Conservation (phyloP, 208 protist species). For the Crithidia fasciculata region DNA sequence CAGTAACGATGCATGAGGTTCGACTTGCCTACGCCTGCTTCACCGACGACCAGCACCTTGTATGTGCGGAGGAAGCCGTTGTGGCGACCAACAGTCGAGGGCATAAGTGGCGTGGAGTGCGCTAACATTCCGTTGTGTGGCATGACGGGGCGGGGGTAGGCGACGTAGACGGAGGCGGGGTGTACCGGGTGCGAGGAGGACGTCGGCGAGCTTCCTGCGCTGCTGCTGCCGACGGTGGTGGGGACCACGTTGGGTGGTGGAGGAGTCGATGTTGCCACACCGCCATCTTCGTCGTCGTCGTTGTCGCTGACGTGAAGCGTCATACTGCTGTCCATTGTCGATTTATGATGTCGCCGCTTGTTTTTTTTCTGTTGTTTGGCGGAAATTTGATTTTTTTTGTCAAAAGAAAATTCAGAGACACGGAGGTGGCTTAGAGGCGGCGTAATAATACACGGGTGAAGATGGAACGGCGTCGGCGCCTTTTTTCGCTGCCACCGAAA, state of each 20-base stretch:
- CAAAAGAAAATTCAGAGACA: neutral
- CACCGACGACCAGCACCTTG: constrained; percentile 96
- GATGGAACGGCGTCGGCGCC: too few species aligned
- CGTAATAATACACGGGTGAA: too few species aligned
- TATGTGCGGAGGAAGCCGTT: constrained; percentile 85
- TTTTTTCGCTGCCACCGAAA: too few species aligned
- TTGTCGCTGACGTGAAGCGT: constrained; percentile 6
- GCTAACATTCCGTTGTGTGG: neutral
- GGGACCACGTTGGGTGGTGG: neutral
- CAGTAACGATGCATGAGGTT: constrained; percentile 96
- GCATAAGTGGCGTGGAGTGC: constrained; percentile 12
- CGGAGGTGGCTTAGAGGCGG: too few species aligned
- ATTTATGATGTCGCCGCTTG: neutral
- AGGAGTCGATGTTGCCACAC: neutral
- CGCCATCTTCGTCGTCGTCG: neutral
- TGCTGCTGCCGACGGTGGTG: too few species aligned
- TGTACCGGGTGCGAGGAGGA: too few species aligned
- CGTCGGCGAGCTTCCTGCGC: too few species aligned
- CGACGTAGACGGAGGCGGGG: constrained; percentile 7
- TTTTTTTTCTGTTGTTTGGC: neutral
- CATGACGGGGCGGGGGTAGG: constrained; percentile 14
- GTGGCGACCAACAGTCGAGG: constrained; percentile 11
- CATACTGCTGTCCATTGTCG: neutral
- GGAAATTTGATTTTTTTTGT: neutral
- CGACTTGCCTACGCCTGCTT: constrained; percentile 95